Evolutionary conservation across 164 flowering plant genomes (phyloP).

Genomic region (Sextonia rubra): DNA sequence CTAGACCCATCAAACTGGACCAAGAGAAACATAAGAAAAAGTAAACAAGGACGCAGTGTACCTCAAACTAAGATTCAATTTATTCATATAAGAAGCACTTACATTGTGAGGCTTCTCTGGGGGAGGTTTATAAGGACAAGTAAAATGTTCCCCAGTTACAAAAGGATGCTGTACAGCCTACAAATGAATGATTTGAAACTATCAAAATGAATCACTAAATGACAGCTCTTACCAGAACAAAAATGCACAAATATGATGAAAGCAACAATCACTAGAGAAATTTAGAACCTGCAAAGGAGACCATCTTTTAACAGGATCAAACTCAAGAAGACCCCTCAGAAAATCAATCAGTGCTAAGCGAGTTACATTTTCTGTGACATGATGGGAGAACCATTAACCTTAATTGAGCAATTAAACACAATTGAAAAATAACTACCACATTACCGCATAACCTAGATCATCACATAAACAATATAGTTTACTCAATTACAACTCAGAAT

Average conservation of each 20-base stretch:
- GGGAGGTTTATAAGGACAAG: conserved; percentile 73
- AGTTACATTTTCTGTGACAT: conserved; percentile 55
- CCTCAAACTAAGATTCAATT: neutral
- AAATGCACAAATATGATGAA: neutral
- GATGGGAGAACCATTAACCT: neutral
- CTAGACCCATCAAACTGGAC: neutral
- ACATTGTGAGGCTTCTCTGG: conserved; percentile 84
- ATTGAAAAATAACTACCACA: neutral
- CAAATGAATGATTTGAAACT: conserved; percentile 14
- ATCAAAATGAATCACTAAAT: neutral
- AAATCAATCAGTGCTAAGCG: conserved; percentile 91
- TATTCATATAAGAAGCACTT: conserved; percentile 17
- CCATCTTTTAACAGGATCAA: conserved; percentile 99
- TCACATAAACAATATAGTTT: neutral
- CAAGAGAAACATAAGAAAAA: neutral
- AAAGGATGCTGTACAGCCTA: conserved; percentile 98
- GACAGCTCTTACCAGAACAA: neutral
- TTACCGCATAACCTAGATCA: neutral
- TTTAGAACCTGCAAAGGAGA: conserved; percentile 87
- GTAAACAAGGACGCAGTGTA: neutral
- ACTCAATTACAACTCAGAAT: neutral
- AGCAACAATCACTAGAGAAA: neutral
- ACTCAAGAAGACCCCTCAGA: conserved; percentile 89
- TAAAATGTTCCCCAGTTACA: conserved; percentile 90
- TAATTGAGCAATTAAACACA: conserved; percentile 7